phyloP scores from a whole-genome alignment of 2,329 filamentous ascomycete genomes.

The Aspergillus ochraceus region DNA sequence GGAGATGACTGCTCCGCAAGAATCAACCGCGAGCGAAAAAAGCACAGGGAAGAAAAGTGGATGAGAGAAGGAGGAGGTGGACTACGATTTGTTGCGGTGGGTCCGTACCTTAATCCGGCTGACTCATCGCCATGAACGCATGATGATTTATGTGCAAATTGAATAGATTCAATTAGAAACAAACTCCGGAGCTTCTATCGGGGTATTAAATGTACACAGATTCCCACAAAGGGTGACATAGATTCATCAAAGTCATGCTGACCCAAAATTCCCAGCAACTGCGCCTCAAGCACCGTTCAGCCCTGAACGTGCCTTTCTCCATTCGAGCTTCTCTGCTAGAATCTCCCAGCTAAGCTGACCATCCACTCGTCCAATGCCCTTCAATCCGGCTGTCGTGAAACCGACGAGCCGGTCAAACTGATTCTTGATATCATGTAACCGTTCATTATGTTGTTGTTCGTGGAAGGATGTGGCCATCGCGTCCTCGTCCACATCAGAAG shows the following conservation, averaged over 20 bases:
- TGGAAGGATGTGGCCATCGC: constrained; percentile 40
- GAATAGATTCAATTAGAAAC: not conserved
- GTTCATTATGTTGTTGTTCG: constrained; percentile 50
- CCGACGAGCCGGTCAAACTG: constrained; percentile 66
- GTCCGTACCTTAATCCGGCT: not conserved
- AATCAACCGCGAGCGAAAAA: not conserved
- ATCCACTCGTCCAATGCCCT: constrained; percentile 72
- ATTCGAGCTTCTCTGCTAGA: constrained; percentile 75
- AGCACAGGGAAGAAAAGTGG: not conserved
- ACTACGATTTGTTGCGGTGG: no score
- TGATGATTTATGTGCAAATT: no score
- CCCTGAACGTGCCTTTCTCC: constrained; percentile 27
- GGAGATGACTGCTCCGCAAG: constrained; percentile 23
- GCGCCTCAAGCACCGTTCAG: not conserved
- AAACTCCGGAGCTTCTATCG: not conserved
- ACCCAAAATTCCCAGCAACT: not conserved
- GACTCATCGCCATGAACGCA: not conserved
- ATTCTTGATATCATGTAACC: constrained; percentile 57
- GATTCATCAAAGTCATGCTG: not conserved
- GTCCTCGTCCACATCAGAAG: constrained; percentile 29
- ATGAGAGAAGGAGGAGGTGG: no score
- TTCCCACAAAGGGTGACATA: not conserved
- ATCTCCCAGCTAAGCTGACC: constrained; percentile 75
- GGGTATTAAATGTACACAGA: not conserved
- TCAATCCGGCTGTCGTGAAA: constrained; percentile 72